These are phyloP conservation scores for Barbarea vulgaris DNA, from an alignment of 345 rosid species.

Conservation along the genomic window DNA sequence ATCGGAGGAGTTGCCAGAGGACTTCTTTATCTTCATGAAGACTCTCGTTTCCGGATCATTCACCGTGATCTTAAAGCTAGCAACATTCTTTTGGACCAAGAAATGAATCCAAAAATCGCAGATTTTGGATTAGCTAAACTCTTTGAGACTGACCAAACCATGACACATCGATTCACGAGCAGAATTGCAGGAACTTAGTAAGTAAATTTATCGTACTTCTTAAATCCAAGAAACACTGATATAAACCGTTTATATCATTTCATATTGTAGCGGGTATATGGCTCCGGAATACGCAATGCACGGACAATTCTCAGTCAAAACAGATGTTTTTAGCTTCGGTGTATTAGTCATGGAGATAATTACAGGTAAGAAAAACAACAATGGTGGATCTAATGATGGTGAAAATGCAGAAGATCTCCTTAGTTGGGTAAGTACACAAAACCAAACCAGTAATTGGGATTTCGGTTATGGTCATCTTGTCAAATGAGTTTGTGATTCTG, in stretches of 20 bases:
- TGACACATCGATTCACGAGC: conserved; percentile 42
- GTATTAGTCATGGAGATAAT: conserved; percentile 42
- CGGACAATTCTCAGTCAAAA: conserved; percentile 39
- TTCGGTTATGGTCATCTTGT: not conserved
- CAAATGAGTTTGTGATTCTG: not conserved
- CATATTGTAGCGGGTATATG: conserved; percentile 35
- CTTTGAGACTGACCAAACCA: conserved; percentile 40
- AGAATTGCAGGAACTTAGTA: conserved; percentile 58
- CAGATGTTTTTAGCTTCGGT: conserved; percentile 42
- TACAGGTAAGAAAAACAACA: conserved; percentile 35
- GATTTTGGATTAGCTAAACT: conserved; percentile 65
- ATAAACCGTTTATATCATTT: not conserved
- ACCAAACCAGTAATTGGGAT: not conserved
- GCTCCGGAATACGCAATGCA: conserved; percentile 43
- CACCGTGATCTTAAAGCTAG: conserved; percentile 68
- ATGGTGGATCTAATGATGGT: conserved; percentile 6
- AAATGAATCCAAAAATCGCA: conserved; percentile 61
- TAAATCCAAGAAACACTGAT: not conserved
- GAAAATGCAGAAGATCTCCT: conserved; percentile 38
- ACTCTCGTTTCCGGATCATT: conserved; percentile 54
- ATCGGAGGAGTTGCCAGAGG: conserved; percentile 41
- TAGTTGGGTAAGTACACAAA: conserved; percentile 39
- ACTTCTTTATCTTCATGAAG: conserved; percentile 49
- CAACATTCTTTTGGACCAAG: conserved; percentile 50
- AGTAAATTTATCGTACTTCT: conserved; percentile 10